Conservation (phyloP, 371 early-diverging fungal genomes). For the Mortierella sp. region DNA sequence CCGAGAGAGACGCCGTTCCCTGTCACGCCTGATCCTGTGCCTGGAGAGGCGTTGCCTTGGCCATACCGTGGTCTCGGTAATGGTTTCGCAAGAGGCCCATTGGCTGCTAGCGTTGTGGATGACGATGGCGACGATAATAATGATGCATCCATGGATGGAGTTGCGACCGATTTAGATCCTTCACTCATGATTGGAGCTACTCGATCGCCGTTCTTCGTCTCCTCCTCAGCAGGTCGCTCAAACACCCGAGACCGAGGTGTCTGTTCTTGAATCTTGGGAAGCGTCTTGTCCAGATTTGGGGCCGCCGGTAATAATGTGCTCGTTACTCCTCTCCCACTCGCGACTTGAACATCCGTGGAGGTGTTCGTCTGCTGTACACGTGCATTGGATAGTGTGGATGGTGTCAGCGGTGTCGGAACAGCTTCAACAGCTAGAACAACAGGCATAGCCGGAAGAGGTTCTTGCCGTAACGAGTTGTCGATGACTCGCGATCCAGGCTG, state of each 20-base stretch:
- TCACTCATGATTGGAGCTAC: background rate
- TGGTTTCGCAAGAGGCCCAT: background rate
- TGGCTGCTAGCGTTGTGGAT: conserved; percentile 6
- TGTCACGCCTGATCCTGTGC: background rate
- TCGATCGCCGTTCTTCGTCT: background rate
- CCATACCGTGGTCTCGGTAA: conserved; percentile 5
- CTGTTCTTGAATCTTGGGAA: conserved; percentile 46
- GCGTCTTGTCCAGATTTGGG: conserved; percentile 44
- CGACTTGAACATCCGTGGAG: too few relatives aligned
- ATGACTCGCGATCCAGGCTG: conserved; percentile 31
- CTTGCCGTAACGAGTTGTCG: background rate
- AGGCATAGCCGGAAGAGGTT: conserved; percentile 17
- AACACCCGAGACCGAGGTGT: conserved; percentile 30
- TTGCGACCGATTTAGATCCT: background rate
- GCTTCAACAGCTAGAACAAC: conserved; percentile 16
- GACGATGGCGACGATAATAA: too few relatives aligned
- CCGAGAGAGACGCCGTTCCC: background rate
- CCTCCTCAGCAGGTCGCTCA: conserved; percentile 18
- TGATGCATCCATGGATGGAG: background rate
- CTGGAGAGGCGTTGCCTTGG: conserved; percentile 1
- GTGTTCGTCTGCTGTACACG: background rate
- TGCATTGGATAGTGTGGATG: background rate
- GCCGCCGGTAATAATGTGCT: background rate
- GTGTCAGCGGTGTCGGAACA: background rate
- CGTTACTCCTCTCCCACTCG: background rate